Evolutionary conservation across 805 yeast genomes (phyloP).

Genomic region (Sungouiella thailandica): DNA sequence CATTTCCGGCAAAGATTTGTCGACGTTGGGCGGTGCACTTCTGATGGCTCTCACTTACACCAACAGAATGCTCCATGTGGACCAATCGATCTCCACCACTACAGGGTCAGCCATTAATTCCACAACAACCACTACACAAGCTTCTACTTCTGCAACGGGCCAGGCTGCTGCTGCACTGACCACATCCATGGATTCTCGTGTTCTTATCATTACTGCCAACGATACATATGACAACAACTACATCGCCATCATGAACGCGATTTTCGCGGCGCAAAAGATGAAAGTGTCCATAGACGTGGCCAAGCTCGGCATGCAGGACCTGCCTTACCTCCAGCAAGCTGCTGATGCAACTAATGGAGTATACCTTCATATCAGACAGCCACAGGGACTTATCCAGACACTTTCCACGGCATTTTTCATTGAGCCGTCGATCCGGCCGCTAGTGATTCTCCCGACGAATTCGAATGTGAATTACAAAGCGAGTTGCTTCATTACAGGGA

Average conservation of each 20-base stretch:
- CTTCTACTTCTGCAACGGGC: conserved; percentile 18
- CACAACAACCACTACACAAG: conserved; percentile 14
- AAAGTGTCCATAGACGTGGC: conserved; percentile 87
- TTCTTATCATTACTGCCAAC: conserved; percentile 59
- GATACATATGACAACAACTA: conserved; percentile 73
- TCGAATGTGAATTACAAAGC: conserved; percentile 90
- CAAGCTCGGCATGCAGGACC: conserved; percentile 56
- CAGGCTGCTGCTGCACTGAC: conserved; percentile 5
- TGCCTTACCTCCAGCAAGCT: conserved; percentile 91
- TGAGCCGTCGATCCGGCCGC: conserved; percentile 77
- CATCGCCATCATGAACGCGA: conserved; percentile 90
- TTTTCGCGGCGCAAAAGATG: conserved; percentile 93
- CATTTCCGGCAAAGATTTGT: conserved; percentile 39
- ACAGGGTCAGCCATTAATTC: conserved; percentile 40
- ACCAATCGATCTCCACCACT: conserved; percentile 41
- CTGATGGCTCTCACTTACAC: conserved; percentile 78
- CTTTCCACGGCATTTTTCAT: conserved; percentile 76
- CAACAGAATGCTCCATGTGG: conserved; percentile 55
- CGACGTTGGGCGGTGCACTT: conserved; percentile 65
- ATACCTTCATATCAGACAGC: conserved; percentile 63
- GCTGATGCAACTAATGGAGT: conserved; percentile 93
- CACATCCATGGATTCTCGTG: conserved; percentile 31
- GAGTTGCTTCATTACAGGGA: conserved; percentile 87
- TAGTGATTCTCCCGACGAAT: conserved; percentile 75
- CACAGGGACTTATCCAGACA: conserved; percentile 78